phyloP scores from a whole-genome alignment of 805 yeast genomes.

The Kuraishia piskuri region DNA sequence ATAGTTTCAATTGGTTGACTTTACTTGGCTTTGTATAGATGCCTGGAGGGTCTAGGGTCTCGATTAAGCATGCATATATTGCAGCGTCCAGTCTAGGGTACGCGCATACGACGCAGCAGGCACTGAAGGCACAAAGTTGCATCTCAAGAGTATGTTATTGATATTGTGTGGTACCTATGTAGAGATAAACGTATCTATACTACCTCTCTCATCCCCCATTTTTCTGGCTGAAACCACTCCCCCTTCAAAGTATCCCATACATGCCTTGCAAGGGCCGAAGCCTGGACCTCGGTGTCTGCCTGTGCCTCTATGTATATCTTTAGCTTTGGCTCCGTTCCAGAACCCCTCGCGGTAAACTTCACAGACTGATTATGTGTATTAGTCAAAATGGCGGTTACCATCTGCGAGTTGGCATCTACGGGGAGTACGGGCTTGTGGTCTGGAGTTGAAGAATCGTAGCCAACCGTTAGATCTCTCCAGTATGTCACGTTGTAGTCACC shows the following conservation, averaged over 20 bases:
- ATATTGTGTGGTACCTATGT: no score
- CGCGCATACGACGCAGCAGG: no score
- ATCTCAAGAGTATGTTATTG: no score
- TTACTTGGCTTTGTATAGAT: no score
- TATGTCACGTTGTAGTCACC: constrained; percentile 49
- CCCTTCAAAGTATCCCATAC: constrained; percentile 57
- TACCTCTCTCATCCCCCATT: constrained; percentile 27
- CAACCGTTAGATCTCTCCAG: constrained; percentile 83
- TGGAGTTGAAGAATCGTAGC: constrained; percentile 63
- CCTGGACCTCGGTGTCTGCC: constrained; percentile 35
- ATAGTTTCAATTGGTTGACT: no score
- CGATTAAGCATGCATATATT: no score
- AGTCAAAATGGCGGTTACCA: constrained; percentile 59
- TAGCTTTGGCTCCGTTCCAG: constrained; percentile 94
- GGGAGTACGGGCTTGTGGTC: constrained; percentile 60
- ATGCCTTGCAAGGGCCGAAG: constrained; percentile 41
- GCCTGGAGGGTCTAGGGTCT: no score
- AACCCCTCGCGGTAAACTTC: constrained; percentile 82
- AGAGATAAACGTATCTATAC: constrained; percentile 9
- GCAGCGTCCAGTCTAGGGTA: no score
- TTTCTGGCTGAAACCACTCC: constrained; percentile 66
- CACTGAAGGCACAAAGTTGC: no score
- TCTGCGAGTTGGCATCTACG: constrained; percentile 64
- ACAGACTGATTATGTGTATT: constrained; percentile 27
- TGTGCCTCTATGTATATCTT: constrained; percentile 85